Conservation (phyloP, 352 stramenopile species). For the Globisporangium mamillatum region DNA sequence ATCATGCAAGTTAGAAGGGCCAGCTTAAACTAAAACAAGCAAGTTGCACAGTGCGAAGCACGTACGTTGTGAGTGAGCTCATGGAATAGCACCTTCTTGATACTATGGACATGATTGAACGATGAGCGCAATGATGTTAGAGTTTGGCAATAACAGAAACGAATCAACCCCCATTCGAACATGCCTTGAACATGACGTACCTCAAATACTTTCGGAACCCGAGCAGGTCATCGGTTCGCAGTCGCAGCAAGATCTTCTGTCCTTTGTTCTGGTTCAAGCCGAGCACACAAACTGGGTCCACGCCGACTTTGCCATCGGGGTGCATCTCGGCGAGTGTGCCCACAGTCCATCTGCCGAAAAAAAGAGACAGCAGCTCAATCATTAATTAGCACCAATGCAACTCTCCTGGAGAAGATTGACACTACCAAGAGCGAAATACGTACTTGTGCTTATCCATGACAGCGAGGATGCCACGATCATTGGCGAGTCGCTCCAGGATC, state of each 20-base stretch:
- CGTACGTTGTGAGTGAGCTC: conserved; percentile 93
- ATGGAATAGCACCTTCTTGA: conserved; percentile 94
- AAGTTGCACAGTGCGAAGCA: neutral
- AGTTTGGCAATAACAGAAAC: neutral
- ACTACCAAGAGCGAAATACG: conserved; percentile 5
- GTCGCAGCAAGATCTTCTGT: conserved; percentile 91
- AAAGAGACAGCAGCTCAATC: neutral
- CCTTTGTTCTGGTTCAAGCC: conserved; percentile 95
- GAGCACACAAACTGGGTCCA: conserved; percentile 87
- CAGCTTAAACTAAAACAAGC: neutral
- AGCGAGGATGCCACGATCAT: conserved; percentile 83
- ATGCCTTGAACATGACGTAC: conserved; percentile 22
- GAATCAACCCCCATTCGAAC: too few species aligned
- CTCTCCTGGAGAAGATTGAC: neutral
- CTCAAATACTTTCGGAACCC: conserved; percentile 90
- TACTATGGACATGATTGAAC: conserved; percentile 29
- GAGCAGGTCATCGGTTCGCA: conserved; percentile 93
- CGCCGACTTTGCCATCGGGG: conserved; percentile 88
- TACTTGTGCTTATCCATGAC: conserved; percentile 90
- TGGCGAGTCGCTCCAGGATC: conserved; percentile 83
- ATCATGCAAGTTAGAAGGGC: neutral
- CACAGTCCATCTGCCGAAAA: conserved; percentile 69
- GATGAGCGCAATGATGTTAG: neutral
- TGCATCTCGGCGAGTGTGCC: conserved; percentile 86
- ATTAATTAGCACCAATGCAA: neutral